phyloP scores from a whole-genome alignment of 139 green algal genomes.

The Tetradesmus obliquus region DNA sequence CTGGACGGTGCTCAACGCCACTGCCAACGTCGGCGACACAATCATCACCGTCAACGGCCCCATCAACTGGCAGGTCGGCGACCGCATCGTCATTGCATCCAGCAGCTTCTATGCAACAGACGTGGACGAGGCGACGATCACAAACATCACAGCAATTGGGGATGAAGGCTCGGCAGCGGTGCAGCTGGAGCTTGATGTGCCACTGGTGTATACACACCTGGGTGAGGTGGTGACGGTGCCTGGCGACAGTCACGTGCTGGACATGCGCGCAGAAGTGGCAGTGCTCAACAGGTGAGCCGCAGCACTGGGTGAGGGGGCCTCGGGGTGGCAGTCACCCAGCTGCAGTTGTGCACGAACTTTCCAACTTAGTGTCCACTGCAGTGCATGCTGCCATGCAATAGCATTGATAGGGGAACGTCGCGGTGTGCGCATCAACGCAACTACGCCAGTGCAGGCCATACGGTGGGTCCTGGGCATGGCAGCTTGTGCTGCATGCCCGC shows the following conservation, averaged over 20 bases:
- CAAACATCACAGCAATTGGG: background rate
- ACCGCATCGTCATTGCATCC: slow-evolving; percentile 71
- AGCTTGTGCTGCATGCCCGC: no score
- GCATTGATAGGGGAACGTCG: no score
- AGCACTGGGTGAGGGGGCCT: background rate
- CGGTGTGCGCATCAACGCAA: no score
- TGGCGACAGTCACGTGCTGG: slow-evolving; percentile 49
- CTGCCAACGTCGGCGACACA: slow-evolving; percentile 50
- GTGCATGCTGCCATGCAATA: no score
- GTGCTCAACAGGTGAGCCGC: slow-evolving; percentile 47
- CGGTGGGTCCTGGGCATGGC: no score
- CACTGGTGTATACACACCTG: slow-evolving; percentile 65
- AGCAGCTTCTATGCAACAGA: slow-evolving; percentile 57
- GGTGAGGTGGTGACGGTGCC: slow-evolving; percentile 48
- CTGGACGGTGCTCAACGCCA: slow-evolving; percentile 69
- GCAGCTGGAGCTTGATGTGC: slow-evolving; percentile 41
- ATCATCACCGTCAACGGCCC: slow-evolving; percentile 55
- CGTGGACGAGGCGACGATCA: slow-evolving; percentile 57
- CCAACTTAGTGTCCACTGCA: no score
- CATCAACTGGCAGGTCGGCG: slow-evolving; percentile 38
- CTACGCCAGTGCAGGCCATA: no score
- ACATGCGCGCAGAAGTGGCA: slow-evolving; percentile 72
- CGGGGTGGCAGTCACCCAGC: slow-evolving; percentile 29
- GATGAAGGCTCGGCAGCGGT: slow-evolving; percentile 19
- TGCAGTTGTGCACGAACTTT: no score